phyloP scores from a whole-genome alignment of 306 rosid species.

The Sphenostylis stenocarpa region DNA sequence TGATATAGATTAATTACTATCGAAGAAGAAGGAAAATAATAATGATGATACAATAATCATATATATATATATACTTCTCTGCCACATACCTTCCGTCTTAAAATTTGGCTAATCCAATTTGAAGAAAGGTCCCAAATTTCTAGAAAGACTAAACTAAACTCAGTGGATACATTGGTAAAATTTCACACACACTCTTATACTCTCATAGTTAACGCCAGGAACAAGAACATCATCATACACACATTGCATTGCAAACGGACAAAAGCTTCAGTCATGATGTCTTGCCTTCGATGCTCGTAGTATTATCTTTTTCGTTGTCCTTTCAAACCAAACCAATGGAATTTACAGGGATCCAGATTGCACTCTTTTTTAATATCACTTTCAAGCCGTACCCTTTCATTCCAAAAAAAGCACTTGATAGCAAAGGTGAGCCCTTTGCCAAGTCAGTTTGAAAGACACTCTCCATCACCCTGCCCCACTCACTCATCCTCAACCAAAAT shows the following conservation, averaged over 20 bases:
- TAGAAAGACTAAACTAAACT: neutral
- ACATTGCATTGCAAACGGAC: neutral
- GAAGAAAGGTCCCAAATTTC: neutral
- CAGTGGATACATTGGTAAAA: neutral
- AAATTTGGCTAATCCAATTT: neutral
- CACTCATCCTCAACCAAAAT: slow-evolving; percentile 1
- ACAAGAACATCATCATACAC: neutral
- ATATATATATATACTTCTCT: neutral
- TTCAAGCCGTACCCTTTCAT: slow-evolving; percentile 2
- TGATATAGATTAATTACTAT: no score
- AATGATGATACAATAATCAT: neutral
- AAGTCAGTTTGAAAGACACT: slow-evolving; percentile 6
- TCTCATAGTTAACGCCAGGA: neutral
- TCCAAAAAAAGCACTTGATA: slow-evolving; percentile 6
- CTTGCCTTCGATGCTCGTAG: neutral
- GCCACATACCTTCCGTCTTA: neutral
- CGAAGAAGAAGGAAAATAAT: neutral
- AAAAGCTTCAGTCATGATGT: neutral
- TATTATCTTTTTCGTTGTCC: neutral
- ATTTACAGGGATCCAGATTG: neutral
- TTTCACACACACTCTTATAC: neutral
- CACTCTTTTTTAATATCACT: neutral
- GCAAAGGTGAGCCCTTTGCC: neutral
- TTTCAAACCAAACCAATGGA: slow-evolving; percentile 20
- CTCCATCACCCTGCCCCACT: neutral